Conservation (phyloP, 345 rosid species). For the Chamaenerion angustifolium region DNA sequence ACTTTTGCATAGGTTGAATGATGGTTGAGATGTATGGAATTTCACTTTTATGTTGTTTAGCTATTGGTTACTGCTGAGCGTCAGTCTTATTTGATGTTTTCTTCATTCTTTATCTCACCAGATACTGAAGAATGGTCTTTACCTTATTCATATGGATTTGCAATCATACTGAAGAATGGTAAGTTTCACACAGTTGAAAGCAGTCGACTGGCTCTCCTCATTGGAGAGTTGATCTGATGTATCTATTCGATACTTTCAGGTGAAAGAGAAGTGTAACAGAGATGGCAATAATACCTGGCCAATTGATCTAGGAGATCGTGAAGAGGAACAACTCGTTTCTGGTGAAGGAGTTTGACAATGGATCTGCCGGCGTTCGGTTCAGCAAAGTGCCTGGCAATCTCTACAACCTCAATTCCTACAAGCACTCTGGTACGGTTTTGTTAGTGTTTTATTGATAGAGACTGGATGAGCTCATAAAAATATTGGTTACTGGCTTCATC, state of each 20-base stretch:
- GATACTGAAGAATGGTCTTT: too few relatives aligned
- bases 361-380: conserved; percentile 31
- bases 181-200: neutral
- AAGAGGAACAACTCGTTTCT: conserved; percentile 45
- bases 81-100: too few relatives aligned
- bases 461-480: too few relatives aligned
- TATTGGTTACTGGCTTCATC: too few relatives aligned
- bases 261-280: conserved; percentile 3
- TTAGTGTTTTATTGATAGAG: neutral
- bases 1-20: too few relatives aligned
- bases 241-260: neutral
- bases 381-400: conserved; percentile 54
- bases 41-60: too few relatives aligned
- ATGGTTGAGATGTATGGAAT: too few relatives aligned
- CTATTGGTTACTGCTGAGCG: too few relatives aligned
- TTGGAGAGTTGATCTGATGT: neutral
- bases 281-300: conserved; percentile 47
- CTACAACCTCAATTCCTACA: conserved; percentile 46
- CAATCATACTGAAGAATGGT: too few relatives aligned
- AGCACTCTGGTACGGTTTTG: conserved; percentile 32
- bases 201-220: neutral
- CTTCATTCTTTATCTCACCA: too few relatives aligned
- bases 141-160: too few relatives aligned
- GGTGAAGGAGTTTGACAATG: conserved; percentile 37
- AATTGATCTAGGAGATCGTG: conserved; percentile 52